Evolutionary conservation across 2,329 filamentous ascomycete species (phyloP).

Genomic region (Paradendryphiella salina): DNA sequence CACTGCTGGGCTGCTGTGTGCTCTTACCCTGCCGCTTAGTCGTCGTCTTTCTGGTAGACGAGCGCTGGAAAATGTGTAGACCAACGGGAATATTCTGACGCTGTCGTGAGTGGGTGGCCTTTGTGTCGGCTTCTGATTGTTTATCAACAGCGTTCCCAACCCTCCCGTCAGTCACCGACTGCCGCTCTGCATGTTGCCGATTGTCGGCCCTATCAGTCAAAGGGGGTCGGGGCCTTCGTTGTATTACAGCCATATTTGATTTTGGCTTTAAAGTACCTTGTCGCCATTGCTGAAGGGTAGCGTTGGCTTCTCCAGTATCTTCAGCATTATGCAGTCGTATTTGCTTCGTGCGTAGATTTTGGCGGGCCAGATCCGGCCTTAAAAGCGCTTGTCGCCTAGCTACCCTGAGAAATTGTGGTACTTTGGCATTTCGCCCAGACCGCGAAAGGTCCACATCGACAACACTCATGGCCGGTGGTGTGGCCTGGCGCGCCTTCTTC

Average conservation of each 20-base stretch:
- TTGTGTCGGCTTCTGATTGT: neutral
- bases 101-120: neutral
- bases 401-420: conserved; percentile 60
- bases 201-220: conserved; percentile 26
- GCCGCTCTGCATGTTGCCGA: conserved; percentile 16
- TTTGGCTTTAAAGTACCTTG: conserved; percentile 46
- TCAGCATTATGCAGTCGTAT: conserved; percentile 56
- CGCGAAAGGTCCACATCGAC: conserved; percentile 53
- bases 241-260: conserved; percentile 4
- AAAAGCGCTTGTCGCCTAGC: conserved; percentile 58
- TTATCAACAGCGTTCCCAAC: conserved; percentile 2
- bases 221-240: conserved; percentile 13
- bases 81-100: conserved; percentile 7
- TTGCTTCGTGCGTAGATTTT: conserved; percentile 57
- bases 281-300: conserved; percentile 56
- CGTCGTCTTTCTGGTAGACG: neutral
- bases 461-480: conserved; percentile 52
- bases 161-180: neutral
- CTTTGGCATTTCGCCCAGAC: conserved; percentile 30
- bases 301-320: conserved; percentile 60
- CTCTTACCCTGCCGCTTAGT: conserved; percentile 4
- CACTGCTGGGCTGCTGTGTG: neutral
- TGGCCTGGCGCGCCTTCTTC: conserved; percentile 16
- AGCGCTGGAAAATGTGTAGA: conserved; percentile 20
- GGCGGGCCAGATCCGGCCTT: conserved; percentile 54